Percentiles rank a stretch among this genome's conserved stretches.
phyloP scores from a whole-genome alignment of 2,329 filamentous ascomycete genomes.

The Leptographium flavum region DNA sequence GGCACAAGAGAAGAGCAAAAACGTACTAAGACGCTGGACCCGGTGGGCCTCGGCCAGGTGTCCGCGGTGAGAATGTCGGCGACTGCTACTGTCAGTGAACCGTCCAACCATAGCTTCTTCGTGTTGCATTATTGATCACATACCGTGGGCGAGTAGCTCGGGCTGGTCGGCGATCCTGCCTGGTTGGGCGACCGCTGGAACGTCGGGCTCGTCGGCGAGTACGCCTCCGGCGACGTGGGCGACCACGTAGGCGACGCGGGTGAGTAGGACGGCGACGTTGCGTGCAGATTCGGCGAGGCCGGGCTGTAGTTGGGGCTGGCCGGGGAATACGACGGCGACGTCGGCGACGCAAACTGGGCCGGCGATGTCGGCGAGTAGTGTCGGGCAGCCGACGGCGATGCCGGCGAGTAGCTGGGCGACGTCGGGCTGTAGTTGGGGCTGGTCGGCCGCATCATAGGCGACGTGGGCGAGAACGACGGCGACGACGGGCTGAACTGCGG shows the following conservation, averaged over 20 bases:
- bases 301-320: conserved; percentile 59
- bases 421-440: conserved; percentile 51
- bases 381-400: conserved; percentile 40
- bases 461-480: conserved; percentile 49
- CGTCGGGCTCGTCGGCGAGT: conserved; percentile 49
- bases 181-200: conserved; percentile 41
- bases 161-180: conserved; percentile 48
- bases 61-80: conserved; percentile 29
- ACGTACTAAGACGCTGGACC: conserved; percentile 27
- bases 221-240: conserved; percentile 53
- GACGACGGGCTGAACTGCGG: conserved; percentile 50
- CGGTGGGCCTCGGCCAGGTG: conserved; percentile 22
- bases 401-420: conserved; percentile 50
- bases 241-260: conserved; percentile 67
- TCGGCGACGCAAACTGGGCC: conserved; percentile 56
- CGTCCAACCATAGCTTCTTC: conserved; percentile 1
- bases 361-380: conserved; percentile 61
- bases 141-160: conserved; percentile 56
- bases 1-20: neutral
- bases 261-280: conserved; percentile 47
- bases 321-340: conserved; percentile 59
- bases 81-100: conserved; percentile 19
- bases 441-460: conserved; percentile 40
- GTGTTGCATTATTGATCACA: conserved; percentile 4
- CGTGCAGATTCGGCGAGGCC: conserved; percentile 43